Evolutionary conservation across 176 grass and related monocot genomes (phyloP), one percentile per base, ranked within the genome.

Genomic region (Chrysopogon serrulatus): DNA sequence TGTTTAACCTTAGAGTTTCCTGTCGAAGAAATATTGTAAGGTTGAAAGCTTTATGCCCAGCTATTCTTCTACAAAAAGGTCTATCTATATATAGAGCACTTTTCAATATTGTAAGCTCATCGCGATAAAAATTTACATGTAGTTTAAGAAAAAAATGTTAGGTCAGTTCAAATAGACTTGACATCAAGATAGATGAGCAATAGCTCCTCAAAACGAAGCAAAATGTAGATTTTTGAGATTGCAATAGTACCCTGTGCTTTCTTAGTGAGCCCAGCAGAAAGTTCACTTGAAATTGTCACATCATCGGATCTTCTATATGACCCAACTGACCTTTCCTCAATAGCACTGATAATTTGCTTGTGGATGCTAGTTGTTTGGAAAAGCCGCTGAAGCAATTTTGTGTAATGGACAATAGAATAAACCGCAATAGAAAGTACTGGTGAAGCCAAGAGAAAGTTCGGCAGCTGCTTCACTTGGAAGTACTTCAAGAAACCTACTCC

Each of bases 371-470:
- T 82, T 72, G 83, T 86, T 77, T 71, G 73, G 62, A 93, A 72
- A 89, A 86, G 80, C 34, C 65, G 81, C 68, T 14, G 26, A 41
- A 98, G 81, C 48, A 85, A 54, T 90, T 78, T 95, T 83, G 68
- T 36, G 82, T 98, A 90, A 92, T 87, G 85, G n/a, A 87, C 70
- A 78, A 98, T 82, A 10, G 93, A 93, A 73, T 88, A 87, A 80
- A 98, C 49, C 49, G 93, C 89, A 51, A 98, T 85, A 81, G 93
- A 92, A 21, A 98, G 27, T 75, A 78, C 78, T 57, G 93, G 93
- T 30, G 91, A 98, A 83, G 96, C 96, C 62, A 98, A 87, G 68
- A 98, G 91, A 94, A 96, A 98, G 87, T 96, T 98, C 8, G 96
- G 93, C 74, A 98, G 86, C 86, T 98, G 96, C 83, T 98, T 95